Evolutionary conservation across 495 filamentous ascomycete genomes (phyloP), one percentile per base, ranked within the genome.

Genomic region (Oleoguttula mirabilis): DNA sequence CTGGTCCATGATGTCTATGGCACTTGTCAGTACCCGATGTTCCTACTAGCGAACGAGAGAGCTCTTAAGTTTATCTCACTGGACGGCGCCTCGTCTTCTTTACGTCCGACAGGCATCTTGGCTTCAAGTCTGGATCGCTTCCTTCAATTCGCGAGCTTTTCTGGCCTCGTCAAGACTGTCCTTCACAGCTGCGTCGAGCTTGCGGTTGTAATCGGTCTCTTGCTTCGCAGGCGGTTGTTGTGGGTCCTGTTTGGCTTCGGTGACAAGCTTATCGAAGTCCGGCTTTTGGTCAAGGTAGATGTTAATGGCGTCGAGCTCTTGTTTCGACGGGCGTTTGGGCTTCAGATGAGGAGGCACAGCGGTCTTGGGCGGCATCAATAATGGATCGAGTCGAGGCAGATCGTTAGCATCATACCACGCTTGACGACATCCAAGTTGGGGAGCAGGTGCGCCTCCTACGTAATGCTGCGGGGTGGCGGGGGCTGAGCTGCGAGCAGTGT

Each of bases 81-180:
- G 23, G 50, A 35, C 15, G 6, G 31, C 14, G 59, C 53, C 23
- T 60, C 55, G 52, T 69, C 65, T 55, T 68, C 65, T 32, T 53
- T 50, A 8, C 60, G 58, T 21, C 54, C 58, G 39, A 59, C 58
- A 28, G 65, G 65, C 66, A 67, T 68, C 14, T 40, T 62, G 12
- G 33, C 22, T 22, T 27, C 10, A 15, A n/a, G n/a, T n/a, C 17
- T 5, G 11, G 19, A 11, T 24, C 20, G 36, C 11, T 32, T n/a
- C 19, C 22, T 30, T 41, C 25, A 28, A 28, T n/a, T 28, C 25
- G 25, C n/a, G 25, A 28, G 7, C 25, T 28, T 28, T 28, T 28
- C 25, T 28, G 25, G 25, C 25, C n/a, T 28, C 16, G 6, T 17
- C 6, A 17, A 35, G 10, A 14, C 32, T 35, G 32, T 35, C 32